These are phyloP conservation scores for Aegilops longissima DNA, from an alignment of 176 grass and related monocot genomes.

Conservation along the genomic window DNA sequence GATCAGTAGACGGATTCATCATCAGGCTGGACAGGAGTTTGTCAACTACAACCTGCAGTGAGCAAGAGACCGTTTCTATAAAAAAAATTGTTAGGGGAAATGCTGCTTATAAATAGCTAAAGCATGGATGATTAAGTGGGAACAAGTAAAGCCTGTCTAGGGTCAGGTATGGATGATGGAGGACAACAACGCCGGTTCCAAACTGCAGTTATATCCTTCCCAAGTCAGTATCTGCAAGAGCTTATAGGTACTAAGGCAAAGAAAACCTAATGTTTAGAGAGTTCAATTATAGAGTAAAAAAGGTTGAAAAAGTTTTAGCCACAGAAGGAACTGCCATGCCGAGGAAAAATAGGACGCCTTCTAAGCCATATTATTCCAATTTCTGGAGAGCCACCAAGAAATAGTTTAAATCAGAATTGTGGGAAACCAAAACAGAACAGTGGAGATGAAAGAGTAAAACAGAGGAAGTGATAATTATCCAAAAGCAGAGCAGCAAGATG, in stretches of 20 bases:
- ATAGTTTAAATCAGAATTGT: not conserved
- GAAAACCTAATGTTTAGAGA: not conserved
- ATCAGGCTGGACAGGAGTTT: not conserved
- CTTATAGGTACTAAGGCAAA: not conserved
- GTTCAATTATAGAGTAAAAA: not conserved
- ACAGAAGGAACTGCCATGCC: not conserved
- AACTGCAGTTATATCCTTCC: not conserved
- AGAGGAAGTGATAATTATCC: not conserved
- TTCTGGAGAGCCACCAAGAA: constrained; percentile 1
- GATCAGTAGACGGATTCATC: not conserved
- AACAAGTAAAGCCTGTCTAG: constrained; percentile 4
- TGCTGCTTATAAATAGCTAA: not conserved
- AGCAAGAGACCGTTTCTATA: not conserved
- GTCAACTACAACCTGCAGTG: not conserved
- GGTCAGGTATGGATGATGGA: not conserved
- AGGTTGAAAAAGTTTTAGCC: not conserved
- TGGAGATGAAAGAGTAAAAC: too few species aligned
- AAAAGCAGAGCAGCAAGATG: too few species aligned
- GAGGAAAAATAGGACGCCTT: not conserved
- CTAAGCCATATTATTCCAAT: not conserved
- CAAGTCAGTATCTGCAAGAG: not conserved
- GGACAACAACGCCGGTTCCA: not conserved
- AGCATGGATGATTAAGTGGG: not conserved
- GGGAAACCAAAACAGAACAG: not conserved
- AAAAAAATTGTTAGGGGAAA: not conserved